Evolutionary conservation across 2,329 filamentous ascomycete species (phyloP).

Genomic region (Macrophomina tecta): DNA sequence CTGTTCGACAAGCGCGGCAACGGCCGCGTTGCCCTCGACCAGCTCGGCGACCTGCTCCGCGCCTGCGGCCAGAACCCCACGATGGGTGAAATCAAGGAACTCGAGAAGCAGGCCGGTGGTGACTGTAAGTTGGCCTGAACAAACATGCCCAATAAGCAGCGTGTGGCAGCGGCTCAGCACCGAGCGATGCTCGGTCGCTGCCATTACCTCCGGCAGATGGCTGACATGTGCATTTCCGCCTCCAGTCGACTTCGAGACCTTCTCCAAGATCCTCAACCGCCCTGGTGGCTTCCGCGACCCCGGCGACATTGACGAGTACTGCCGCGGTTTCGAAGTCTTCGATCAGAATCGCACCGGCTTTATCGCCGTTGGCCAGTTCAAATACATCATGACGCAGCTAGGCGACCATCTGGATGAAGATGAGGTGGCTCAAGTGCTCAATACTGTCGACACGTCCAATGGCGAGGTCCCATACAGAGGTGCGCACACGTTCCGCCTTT

Average conservation of each 20-base stretch:
- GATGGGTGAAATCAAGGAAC: constrained; percentile 85
- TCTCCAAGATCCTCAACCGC: constrained; percentile 94
- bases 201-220: neutral
- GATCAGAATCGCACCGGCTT: constrained; percentile 99
- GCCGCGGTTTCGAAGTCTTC: constrained; percentile 97
- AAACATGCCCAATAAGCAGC: neutral
- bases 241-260: constrained; percentile 95
- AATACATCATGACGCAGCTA: constrained; percentile 96
- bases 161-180: neutral
- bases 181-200: too few relatives aligned
- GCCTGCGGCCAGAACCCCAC: constrained; percentile 99
- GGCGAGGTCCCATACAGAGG: constrained; percentile 98
- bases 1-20: constrained; percentile 99
- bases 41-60: constrained; percentile 89
- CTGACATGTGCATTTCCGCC: constrained; percentile 59
- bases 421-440: constrained; percentile 97
- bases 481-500: constrained; percentile 51
- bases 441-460: constrained; percentile 94
- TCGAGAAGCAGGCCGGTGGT: constrained; percentile 86
- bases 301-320: constrained; percentile 97
- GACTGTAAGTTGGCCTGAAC: constrained; percentile 74
- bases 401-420: constrained; percentile 99
- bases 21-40: constrained; percentile 84
- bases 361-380: constrained; percentile 95
- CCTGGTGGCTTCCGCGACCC: constrained; percentile 98